Conservation (phyloP, 2,329 filamentous ascomycete species). For the Lachnellula suecica region DNA sequence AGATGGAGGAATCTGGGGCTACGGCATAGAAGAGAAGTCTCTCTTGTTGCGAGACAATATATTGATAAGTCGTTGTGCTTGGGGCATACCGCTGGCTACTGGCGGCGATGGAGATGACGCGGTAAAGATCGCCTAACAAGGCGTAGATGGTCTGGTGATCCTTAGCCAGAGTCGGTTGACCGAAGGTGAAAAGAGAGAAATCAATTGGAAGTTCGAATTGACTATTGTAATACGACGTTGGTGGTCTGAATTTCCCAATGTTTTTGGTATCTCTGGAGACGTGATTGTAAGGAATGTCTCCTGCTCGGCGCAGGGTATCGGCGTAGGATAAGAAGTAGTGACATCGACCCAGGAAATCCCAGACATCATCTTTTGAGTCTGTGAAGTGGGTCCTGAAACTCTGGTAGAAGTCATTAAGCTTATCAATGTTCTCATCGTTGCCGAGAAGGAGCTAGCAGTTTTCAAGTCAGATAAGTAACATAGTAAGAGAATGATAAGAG, state of each 20-base stretch:
- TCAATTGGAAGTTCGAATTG: background rate
- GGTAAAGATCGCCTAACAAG: background rate
- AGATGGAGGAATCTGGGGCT: background rate
- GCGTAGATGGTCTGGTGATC: background rate
- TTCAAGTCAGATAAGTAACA: no score
- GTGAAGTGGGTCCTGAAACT: background rate
- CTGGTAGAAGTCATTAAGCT: background rate
- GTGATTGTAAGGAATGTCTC: background rate
- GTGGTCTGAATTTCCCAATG: background rate
- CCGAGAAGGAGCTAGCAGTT: slow-evolving; percentile 3
- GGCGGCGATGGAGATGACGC: background rate
- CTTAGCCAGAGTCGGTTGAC: background rate
- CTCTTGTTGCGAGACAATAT: background rate
- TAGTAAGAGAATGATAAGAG: background rate
- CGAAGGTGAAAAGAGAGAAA: slow-evolving; percentile 1
- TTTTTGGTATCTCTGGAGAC: background rate
- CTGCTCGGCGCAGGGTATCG: slow-evolving; percentile 3
- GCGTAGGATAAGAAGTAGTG: background rate
- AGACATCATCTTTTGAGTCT: background rate
- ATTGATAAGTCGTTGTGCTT: background rate
- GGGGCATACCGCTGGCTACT: background rate
- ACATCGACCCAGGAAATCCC: background rate
- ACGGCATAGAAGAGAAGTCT: background rate
- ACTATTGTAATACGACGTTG: background rate
- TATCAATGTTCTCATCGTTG: background rate